phyloP scores from a whole-genome alignment of 2,329 filamentous ascomycete genomes.

The Colletotrichum sp. region DNA sequence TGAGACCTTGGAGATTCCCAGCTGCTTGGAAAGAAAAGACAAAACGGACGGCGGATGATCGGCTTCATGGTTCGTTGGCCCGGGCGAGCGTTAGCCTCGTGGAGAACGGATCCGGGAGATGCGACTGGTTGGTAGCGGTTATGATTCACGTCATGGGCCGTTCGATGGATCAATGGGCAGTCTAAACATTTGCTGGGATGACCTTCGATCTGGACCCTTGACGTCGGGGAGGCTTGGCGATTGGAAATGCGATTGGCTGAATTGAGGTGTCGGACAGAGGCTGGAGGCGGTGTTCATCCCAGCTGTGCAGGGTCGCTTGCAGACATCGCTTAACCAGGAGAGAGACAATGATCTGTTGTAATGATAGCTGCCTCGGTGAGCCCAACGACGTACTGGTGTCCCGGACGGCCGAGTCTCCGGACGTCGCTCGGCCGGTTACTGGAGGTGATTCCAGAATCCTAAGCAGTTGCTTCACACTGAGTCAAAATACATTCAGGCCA shows the following conservation, averaged over 20 bases:
- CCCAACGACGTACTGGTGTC: neutral
- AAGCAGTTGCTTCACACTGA: too few species aligned
- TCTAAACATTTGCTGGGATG: neutral
- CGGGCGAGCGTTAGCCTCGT: neutral
- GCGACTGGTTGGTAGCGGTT: neutral
- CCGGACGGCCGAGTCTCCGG: neutral
- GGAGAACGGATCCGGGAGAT: neutral
- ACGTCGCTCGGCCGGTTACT: neutral
- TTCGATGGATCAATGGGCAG: neutral
- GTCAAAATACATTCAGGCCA: neutral
- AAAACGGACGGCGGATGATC: neutral
- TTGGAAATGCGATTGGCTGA: constrained; percentile 2
- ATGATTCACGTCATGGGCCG: neutral
- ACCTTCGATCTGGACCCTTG: neutral
- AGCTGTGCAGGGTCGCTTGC: neutral
- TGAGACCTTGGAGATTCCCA: neutral
- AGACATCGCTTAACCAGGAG: neutral
- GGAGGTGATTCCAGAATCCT: too few species aligned
- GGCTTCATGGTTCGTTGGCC: neutral
- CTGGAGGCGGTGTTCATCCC: neutral
- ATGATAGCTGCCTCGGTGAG: neutral
- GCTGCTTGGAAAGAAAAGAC: neutral
- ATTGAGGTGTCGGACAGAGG: neutral
- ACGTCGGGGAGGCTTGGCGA: neutral
- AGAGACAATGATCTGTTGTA: neutral